phyloP scores from a whole-genome alignment of 352 stramenopile species.

The Phytophthora ramorum region DNA sequence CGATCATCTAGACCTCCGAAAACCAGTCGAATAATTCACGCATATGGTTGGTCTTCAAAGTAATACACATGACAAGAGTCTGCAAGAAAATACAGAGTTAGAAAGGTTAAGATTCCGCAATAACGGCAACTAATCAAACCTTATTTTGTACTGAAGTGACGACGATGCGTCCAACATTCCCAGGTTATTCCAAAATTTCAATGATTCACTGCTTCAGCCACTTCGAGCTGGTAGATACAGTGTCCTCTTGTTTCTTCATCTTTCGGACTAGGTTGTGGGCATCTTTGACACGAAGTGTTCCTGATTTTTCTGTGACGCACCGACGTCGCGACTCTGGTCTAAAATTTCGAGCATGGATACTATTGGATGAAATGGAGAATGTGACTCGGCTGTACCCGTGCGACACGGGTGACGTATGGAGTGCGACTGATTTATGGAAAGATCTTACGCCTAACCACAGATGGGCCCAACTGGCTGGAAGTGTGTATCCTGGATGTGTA shows the following conservation, averaged over 20 bases:
- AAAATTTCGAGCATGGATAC: too few relatives aligned
- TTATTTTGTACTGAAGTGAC: conserved; percentile 1
- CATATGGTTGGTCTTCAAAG: conserved; percentile 22
- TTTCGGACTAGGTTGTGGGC: conserved; percentile 10
- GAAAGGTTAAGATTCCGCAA: neutral
- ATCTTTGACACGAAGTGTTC: too few relatives aligned
- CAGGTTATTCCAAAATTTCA: conserved; percentile 21
- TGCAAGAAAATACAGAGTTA: conserved; percentile 1
- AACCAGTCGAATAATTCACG: conserved; percentile 12
- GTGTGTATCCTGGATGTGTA: too few relatives aligned
- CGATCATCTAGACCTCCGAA: conserved; percentile 19
- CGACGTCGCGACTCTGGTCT: too few relatives aligned
- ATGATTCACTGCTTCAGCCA: conserved; percentile 13
- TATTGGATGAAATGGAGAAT: too few relatives aligned
- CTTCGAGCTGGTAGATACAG: neutral
- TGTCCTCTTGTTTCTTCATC: conserved; percentile 1
- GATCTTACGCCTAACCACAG: too few relatives aligned
- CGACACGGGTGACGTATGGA: too few relatives aligned
- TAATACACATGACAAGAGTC: conserved; percentile 22
- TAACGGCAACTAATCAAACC: neutral
- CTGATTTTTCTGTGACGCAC: too few relatives aligned
- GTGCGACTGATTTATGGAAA: too few relatives aligned
- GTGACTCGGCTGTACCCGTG: too few relatives aligned
- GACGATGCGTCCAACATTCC: conserved; percentile 27
- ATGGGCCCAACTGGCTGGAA: too few relatives aligned